A percentile compares a stretch with the other conserved stretches of the same genome.
Evolutionary conservation across 306 rosid genomes (phyloP).

Genomic region (Lathyrus tuberosus): DNA sequence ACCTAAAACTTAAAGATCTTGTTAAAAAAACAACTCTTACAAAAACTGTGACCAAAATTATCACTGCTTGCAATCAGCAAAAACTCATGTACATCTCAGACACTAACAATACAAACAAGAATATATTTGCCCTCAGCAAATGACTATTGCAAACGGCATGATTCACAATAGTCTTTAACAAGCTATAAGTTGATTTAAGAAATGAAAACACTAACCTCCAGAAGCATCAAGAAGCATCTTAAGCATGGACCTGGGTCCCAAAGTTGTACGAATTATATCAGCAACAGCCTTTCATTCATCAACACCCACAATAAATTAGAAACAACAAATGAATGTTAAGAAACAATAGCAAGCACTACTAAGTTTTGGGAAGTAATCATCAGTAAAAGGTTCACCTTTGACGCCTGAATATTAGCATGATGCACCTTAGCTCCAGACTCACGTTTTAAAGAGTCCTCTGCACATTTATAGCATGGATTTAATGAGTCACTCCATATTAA

Average conservation of each 20-base stretch:
- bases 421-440: conserved; percentile 94
- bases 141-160: neutral
- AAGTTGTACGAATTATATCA: conserved; percentile 86
- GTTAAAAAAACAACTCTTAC: neutral
- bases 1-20: conserved; percentile 32
- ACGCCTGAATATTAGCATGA: conserved; percentile 90
- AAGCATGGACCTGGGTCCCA: conserved; percentile 97
- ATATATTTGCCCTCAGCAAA: neutral
- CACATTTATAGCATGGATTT: conserved; percentile 32
- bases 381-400: conserved; percentile 59
- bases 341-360: neutral
- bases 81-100: conserved; percentile 1
- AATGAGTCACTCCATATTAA: conserved; percentile 13
- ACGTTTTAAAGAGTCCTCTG: conserved; percentile 92
- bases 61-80: conserved; percentile 4
- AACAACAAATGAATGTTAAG: conserved; percentile 16
- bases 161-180: neutral
- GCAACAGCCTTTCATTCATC: conserved; percentile 74
- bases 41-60: conserved; percentile 11
- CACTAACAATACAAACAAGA: conserved; percentile 4
- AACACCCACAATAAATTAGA: conserved; percentile 26
- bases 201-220: conserved; percentile 63
- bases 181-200: conserved; percentile 1
- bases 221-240: conserved; percentile 85
- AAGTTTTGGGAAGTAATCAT: neutral